Evolutionary conservation across 805 yeast genomes (phyloP).

Genomic region (baker's yeast (Saccharomyces cerevisiae)): DNA sequence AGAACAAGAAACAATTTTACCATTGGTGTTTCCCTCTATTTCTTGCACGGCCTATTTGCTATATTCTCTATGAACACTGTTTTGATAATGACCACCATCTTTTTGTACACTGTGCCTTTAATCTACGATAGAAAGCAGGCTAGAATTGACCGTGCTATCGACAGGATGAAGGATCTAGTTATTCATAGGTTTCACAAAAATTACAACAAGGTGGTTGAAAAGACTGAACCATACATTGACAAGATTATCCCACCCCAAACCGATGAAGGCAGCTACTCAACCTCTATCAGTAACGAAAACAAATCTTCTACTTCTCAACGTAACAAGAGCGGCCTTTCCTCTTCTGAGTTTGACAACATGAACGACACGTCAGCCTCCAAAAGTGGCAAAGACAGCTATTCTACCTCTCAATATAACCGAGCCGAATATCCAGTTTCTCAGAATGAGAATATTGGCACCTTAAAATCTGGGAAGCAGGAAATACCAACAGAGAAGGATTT

Average conservation of each 20-base stretch:
- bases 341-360: not conserved
- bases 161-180: conserved; percentile 17
- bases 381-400: not conserved
- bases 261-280: not conserved
- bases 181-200: not conserved
- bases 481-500: not conserved
- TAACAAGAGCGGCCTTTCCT: not conserved
- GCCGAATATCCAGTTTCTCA: not conserved
- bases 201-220: conserved; percentile 40
- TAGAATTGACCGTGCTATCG: conserved; percentile 58
- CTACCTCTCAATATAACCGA: not conserved
- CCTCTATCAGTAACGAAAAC: not conserved
- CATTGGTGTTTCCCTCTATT: conserved; percentile 52
- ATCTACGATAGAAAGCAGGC: conserved; percentile 61
- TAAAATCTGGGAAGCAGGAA: not conserved
- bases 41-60: conserved; percentile 58
- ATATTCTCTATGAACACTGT: conserved; percentile 61
- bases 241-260: not conserved
- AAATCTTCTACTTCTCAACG: not conserved
- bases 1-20: conserved; percentile 59
- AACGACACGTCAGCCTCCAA: not conserved
- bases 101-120: conserved; percentile 62
- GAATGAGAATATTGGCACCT: not conserved
- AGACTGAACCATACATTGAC: conserved; percentile 51
- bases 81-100: conserved; percentile 43